Evolutionary conservation across 441 rosid species (phyloP).

Genomic region (Corymbia citriodora): DNA sequence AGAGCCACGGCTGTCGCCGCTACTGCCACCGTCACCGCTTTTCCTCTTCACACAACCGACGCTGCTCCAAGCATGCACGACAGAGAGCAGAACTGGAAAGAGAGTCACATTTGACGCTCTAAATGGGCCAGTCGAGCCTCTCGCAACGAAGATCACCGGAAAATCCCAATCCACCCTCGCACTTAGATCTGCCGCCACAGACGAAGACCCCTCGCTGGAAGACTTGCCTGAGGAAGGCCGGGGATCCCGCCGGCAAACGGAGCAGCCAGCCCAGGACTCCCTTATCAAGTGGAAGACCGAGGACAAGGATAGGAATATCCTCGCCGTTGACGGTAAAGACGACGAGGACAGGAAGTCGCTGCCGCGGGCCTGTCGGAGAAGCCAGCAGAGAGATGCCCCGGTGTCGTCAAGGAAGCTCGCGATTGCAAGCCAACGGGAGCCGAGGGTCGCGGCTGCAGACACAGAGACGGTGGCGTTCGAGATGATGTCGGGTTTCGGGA

Average conservation of each 20-base stretch:
- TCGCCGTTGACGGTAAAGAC: constrained; percentile 17
- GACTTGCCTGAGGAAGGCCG: constrained; percentile 40
- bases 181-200: neutral
- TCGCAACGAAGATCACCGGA: constrained; percentile 44
- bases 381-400: constrained; percentile 19
- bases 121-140: constrained; percentile 23
- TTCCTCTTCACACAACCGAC: too few species aligned
- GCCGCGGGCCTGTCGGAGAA: constrained; percentile 20
- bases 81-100: neutral
- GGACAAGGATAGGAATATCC: constrained; percentile 31
- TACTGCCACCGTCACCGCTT: too few species aligned
- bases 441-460: constrained; percentile 23
- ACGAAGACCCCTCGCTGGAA: constrained; percentile 37
- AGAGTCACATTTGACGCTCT: neutral
- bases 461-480: constrained; percentile 3
- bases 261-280: too few species aligned
- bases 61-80: too few species aligned
- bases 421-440: constrained; percentile 57
- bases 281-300: constrained; percentile 67
- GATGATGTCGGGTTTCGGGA: too few species aligned
- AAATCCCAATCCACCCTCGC: constrained; percentile 19
- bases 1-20: too few species aligned
- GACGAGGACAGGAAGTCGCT: constrained; percentile 24
- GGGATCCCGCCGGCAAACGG: constrained; percentile 10
- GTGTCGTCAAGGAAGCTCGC: constrained; percentile 80